Evolutionary conservation across 2,329 filamentous ascomycete genomes (phyloP).

Genomic region (Geosmithia morbida): DNA sequence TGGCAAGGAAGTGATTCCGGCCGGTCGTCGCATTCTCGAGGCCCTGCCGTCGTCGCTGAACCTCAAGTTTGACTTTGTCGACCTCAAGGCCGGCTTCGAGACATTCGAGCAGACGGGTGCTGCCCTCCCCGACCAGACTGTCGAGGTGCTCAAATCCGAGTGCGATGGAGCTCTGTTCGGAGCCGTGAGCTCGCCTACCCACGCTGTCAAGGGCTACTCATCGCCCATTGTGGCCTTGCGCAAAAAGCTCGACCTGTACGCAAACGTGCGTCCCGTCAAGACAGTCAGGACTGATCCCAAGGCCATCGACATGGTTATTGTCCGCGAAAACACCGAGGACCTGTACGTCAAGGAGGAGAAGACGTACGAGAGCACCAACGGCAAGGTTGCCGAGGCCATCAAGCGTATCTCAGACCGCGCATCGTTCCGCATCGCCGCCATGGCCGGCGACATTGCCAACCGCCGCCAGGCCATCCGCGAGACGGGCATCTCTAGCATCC

Average conservation of each 20-base stretch:
- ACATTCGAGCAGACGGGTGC: conserved; percentile 82
- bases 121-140: conserved; percentile 80
- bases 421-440: conserved; percentile 72
- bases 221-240: conserved; percentile 92
- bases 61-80: conserved; percentile 86
- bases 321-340: conserved; percentile 97
- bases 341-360: conserved; percentile 95
- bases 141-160: conserved; percentile 75
- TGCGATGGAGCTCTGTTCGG: conserved; percentile 96
- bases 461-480: conserved; percentile 70
- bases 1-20: conserved; percentile 94
- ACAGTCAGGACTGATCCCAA: conserved; percentile 49
- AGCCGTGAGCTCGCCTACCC: conserved; percentile 83
- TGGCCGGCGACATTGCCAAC: conserved; percentile 89
- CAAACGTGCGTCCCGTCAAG: conserved; percentile 95
- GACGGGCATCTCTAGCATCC: conserved; percentile 40
- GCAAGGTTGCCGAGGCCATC: conserved; percentile 89
- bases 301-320: conserved; percentile 92
- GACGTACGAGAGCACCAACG: conserved; percentile 59
- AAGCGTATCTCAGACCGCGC: conserved; percentile 90
- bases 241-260: conserved; percentile 89
- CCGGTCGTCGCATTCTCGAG: conserved; percentile 82
- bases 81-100: conserved; percentile 86
- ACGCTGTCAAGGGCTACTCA: conserved; percentile 86
- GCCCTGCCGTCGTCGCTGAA: conserved; percentile 81